Conservation (phyloP, 495 filamentous ascomycete species). For the Niebla homalea region DNA sequence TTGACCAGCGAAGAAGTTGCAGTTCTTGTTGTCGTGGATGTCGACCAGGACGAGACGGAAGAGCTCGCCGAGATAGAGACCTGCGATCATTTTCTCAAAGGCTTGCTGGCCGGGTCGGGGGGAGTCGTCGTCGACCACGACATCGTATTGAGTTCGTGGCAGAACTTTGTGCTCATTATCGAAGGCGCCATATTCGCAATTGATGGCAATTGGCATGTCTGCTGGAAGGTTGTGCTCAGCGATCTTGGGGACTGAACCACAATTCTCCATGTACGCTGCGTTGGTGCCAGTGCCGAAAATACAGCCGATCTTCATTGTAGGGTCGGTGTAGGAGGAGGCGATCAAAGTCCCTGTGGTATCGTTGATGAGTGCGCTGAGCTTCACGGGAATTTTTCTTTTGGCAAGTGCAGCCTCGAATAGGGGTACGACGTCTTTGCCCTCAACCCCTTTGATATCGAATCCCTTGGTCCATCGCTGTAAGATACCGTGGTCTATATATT, state of each 20-base stretch:
- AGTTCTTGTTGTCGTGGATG: constrained; percentile 61
- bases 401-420: constrained; percentile 75
- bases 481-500: constrained; percentile 91
- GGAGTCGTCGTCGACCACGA: constrained; percentile 81
- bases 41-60: constrained; percentile 85
- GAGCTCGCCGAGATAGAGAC: constrained; percentile 88
- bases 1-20: constrained; percentile 71
- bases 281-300: constrained; percentile 99
- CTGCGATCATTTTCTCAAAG: constrained; percentile 97
- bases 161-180: constrained; percentile 93
- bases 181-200: constrained; percentile 98
- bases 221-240: constrained; percentile 86
- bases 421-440: constrained; percentile 88
- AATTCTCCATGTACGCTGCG: constrained; percentile 93
- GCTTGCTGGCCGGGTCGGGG: constrained; percentile 90
- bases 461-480: constrained; percentile 98
- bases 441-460: constrained; percentile 93
- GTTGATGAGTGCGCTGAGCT: constrained; percentile 86
- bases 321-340: constrained; percentile 88
- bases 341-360: constrained; percentile 99
- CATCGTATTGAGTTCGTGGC: constrained; percentile 71
- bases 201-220: constrained; percentile 87
- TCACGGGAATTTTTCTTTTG: constrained; percentile 79
- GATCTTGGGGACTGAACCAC: constrained; percentile 83
- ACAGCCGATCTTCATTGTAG: constrained; percentile 83